Base-by-base conservation (phyloP, 768 basidiomycete species). In the Trametes coccinea region DNA sequence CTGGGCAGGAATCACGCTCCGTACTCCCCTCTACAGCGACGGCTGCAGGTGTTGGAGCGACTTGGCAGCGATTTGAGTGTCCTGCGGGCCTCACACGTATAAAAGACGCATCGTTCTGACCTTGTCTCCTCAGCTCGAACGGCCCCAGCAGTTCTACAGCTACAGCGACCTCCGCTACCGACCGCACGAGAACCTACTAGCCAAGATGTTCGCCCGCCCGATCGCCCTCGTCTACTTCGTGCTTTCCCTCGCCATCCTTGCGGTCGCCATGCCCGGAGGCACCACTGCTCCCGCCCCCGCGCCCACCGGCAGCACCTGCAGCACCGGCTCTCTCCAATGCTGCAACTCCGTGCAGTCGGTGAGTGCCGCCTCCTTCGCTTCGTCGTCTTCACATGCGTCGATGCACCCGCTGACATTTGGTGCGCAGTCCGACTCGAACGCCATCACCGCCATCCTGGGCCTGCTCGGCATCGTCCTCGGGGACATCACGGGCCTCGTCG, bases 231-330 rank as follows among this genome's bases (percentile, higher is more conserved):
- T 57, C 40, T 55, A 53, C 53, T 60, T 59, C 30, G 46, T 58
- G 30, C 37, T 60, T 45, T 60, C 58, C 29, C 41, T 60, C 16
- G 22, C 62, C 8, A 40, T 60, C 62, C 63, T 65, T 61, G 63
- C 63, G 47, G 63, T 52, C 60, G 63, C 63, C 63, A 61, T 53
- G 41, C 59, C 59, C 56, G 39, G 59, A n/a, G 63, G 58, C 43
- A 31, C 39, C 30, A 53, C 54, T 56, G 43, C 46, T 40, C 11
- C 43, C 39, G 47, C 62, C 30, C 31, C 46, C 41, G 29, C 44
- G 39, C 54, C 29, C 51, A 22, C 53, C 53, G 41, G 30, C 31
- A 27, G 53, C n/a, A n/a, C 39, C 37, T 60, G 63, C 58, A 53
- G 45, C n/a, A 63, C 62, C 39, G 62, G 62, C 17, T 16, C 46